Conservation (phyloP, 2,329 filamentous ascomycete species). For the Myriangium duriaei region DNA sequence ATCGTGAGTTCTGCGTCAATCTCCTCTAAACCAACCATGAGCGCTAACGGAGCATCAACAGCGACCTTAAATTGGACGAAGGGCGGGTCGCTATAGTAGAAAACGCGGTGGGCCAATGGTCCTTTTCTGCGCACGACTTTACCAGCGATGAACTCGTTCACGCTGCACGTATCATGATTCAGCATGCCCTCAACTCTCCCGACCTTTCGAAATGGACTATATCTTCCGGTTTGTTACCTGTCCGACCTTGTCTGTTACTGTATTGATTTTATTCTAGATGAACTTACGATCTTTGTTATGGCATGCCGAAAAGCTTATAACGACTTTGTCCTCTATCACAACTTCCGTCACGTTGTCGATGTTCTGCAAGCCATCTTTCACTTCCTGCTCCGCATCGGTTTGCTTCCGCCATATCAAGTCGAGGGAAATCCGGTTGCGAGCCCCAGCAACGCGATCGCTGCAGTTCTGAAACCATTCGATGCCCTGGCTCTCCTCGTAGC, state of each 20-base stretch:
- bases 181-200: constrained; percentile 72
- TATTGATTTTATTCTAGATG: constrained; percentile 40
- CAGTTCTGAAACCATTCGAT: constrained; percentile 73
- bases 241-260: not conserved
- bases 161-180: constrained; percentile 75
- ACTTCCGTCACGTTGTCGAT: constrained; percentile 94
- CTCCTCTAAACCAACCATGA: no score
- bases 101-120: constrained; percentile 62
- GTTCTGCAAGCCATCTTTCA: constrained; percentile 85
- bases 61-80: constrained; percentile 53
- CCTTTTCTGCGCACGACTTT: constrained; percentile 81
- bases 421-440: constrained; percentile 16
- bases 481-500: constrained; percentile 80
- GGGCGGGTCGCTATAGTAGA: constrained; percentile 56
- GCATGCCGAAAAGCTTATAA: constrained; percentile 93
- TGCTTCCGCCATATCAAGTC: constrained; percentile 53
- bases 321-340: constrained; percentile 91
- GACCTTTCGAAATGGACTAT: constrained; percentile 73
- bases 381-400: constrained; percentile 70
- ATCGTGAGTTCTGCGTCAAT: constrained; percentile 34
- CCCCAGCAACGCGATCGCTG: constrained; percentile 48
- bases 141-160: constrained; percentile 82
- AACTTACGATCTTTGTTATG: constrained; percentile 73
- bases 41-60: constrained; percentile 17
- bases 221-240: constrained; percentile 50